A percentile compares a stretch with the other conserved stretches of the same genome.
Conservation (phyloP, 164 flowering plant genomes). For the Platanus orientalis region DNA sequence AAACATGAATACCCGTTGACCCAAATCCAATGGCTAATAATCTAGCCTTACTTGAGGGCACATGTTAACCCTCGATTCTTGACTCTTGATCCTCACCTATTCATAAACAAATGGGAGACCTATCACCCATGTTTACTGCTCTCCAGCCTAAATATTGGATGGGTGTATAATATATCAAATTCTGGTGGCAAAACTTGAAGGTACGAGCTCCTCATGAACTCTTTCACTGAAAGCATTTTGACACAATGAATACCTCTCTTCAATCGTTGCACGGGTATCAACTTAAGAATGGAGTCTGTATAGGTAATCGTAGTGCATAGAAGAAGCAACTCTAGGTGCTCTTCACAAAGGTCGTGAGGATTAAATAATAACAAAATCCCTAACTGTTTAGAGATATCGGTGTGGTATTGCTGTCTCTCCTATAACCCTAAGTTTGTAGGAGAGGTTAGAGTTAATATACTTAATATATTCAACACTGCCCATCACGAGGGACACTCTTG, state of each 20-base stretch:
- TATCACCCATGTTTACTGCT: conserved; percentile 60
- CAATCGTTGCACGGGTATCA: conserved; percentile 54
- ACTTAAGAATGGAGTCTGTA: conserved; percentile 37
- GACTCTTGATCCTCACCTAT: conserved; percentile 62
- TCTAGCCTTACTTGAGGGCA: too few species aligned
- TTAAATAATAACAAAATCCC: conserved; percentile 53
- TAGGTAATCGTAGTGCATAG: conserved; percentile 47
- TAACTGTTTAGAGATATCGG: conserved; percentile 31
- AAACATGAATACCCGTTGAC: too few species aligned
- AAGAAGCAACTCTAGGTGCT: conserved; percentile 70
- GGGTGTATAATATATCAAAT: conserved; percentile 71
- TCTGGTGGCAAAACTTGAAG: conserved; percentile 44
- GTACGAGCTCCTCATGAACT: conserved; percentile 50
- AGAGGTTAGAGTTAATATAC: too few species aligned
- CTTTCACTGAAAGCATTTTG: conserved; percentile 79
- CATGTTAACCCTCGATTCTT: conserved; percentile 34
- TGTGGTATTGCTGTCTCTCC: conserved; percentile 36
- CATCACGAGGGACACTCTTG: too few species aligned
- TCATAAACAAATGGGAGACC: conserved; percentile 61
- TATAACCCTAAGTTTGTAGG: too few species aligned
- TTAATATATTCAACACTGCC: too few species aligned
- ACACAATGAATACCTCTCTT: conserved; percentile 62
- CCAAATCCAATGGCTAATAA: too few species aligned
- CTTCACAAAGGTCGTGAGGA: conserved; percentile 65
- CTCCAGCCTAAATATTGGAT: conserved; percentile 90